Base-by-base conservation (phyloP, 2,329 filamentous ascomycete species). In the Anisogramma anomala region DNA sequence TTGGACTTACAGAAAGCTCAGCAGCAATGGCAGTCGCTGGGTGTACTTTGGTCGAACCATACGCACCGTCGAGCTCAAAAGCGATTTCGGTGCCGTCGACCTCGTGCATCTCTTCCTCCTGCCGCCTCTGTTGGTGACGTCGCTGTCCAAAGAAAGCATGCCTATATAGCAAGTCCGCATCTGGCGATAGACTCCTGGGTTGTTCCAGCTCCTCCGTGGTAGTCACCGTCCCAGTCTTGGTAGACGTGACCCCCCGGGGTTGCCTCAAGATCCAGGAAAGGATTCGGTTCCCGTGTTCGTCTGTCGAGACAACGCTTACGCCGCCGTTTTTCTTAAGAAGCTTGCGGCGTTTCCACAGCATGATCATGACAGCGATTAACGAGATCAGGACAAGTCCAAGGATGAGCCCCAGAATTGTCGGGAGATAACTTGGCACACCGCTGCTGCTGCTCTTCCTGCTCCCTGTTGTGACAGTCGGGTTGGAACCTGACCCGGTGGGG, bases 361-460 rank as follows among this genome's bases (percentile, higher is more conserved):
- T 60, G 31, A 73, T 62, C 5, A 63, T 60, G 11, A 79, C 63
- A 18, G 69, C 58, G 4, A 71, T 46, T 14, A 67, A 65, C 1
- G 69, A 71, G 30, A 81, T 49, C 36, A 76, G 59, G 33, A 79
- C 66, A 2, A 77, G 60, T 3, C 74, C 76, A 2, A 79, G 63
- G 4, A 80, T 67, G 3, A 78, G 74, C 13, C 76, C 76, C 0
- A 82, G 58, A 2, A 82, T 71, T 0, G 79, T 76, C 0, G 68
- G 69, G 1, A 80, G 67, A 66, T 74, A 82, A 4, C 58, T 58
- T 0, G 77, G 73, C 3, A 73, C 66, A 17, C 65, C 58, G 11
- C 56, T 55, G 3, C 58, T 60, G 2, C 58, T 54, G 5, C 50
- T 49, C 7, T 49, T 45, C 6, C 52, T 39, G 6, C 32, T 49